Base-by-base conservation (phyloP, 2,329 filamentous ascomycete genomes). In the Teratosphaeria gauchensis region DNA sequence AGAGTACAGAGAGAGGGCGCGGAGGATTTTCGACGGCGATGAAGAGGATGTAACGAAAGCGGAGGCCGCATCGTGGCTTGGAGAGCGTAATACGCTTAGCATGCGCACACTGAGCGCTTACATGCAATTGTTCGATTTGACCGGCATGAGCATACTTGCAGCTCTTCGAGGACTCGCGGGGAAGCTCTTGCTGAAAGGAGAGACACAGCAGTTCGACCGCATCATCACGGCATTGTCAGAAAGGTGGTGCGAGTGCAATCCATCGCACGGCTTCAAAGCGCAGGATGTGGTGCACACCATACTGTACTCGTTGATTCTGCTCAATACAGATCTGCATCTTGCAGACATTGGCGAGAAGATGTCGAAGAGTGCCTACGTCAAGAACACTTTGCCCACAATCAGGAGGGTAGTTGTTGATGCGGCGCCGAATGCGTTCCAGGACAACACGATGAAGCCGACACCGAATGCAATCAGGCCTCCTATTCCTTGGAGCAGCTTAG, bases 341-440 rank as follows among this genome's bases (percentile, higher is more conserved):
- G 94, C 92, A 59, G 92, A 97, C 70, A 96, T 97, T 66, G 91
- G 95, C 62, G 85, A 89, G 67, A 95, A 95, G 77, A 99, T 99
- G 94, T 97, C 92, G 1, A 85, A 89, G 58, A 87, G 82, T 63
- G 92, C 97, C 69, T 99, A 97, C 69, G 84, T 99, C 70, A 95
- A 95, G 74, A 99, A 99, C 71, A 96, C 94, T 4, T 86, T 97
- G 80, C 88, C 89, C 0, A 96, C 92, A 0, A 89, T 99, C 62
- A 84, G 84, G 59, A 85, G 90, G 54, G 86, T 89, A 12, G 81
- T 91, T 9, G 78, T 81, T 46, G 90, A 95, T 65, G 84, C 86
- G n/a, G 83, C 80, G 0, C 84, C 88, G 1, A 82, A 85, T 61
- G 81, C 81, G 1, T 87, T 88, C 62, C 82, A 86, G 7, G 69